These are phyloP conservation scores for Dendryphion nanum DNA, from an alignment of 2,329 filamentous ascomycete species.

Conservation along the genomic window DNA sequence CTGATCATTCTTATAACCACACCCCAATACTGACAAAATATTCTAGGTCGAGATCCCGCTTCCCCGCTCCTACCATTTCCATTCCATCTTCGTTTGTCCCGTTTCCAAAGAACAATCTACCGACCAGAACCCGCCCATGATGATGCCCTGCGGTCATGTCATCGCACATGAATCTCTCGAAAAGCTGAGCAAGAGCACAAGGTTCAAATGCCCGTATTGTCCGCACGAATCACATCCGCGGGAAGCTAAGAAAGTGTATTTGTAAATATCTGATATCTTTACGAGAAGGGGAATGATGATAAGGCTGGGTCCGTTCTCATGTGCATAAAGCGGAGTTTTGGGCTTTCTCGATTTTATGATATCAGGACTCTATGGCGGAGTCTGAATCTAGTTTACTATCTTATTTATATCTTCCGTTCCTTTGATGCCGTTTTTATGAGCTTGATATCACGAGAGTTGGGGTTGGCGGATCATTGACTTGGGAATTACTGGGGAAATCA, in stretches of 20 bases:
- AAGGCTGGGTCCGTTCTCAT: too few species aligned
- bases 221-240: constrained; percentile 76
- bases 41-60: constrained; percentile 65
- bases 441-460: too few species aligned
- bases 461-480: too few species aligned
- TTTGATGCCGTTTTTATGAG: too few species aligned
- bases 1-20: constrained; percentile 18
- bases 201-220: constrained; percentile 97
- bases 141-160: constrained; percentile 94
- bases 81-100: constrained; percentile 96
- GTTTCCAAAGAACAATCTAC: constrained; percentile 97
- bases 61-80: constrained; percentile 69
- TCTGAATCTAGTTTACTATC: too few species aligned
- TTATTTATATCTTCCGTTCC: too few species aligned
- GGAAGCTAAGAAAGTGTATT: constrained; percentile 57
- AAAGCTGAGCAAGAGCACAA: constrained; percentile 71
- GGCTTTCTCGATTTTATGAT: too few species aligned
- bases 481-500: too few species aligned
- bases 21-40: not conserved
- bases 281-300: too few species aligned
- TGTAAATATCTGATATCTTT: too few species aligned
- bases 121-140: constrained; percentile 90
- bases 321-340: too few species aligned
- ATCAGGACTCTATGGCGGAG: too few species aligned
- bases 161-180: constrained; percentile 82